phyloP scores from a whole-genome alignment of 345 rosid species.

The Populus alba region DNA sequence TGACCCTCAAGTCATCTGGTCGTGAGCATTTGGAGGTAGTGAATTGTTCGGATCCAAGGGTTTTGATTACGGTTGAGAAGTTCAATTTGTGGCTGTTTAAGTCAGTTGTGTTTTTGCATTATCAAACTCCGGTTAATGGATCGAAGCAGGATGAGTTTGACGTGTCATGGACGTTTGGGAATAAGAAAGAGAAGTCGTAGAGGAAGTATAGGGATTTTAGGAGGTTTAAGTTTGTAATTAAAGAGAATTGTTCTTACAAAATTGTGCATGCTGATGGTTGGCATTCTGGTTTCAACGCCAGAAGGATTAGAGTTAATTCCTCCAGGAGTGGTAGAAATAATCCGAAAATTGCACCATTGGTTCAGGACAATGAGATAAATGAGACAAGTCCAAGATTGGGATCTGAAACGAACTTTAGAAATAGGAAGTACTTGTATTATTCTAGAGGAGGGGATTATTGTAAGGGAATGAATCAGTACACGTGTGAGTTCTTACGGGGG shows the following conservation, averaged over 20 bases:
- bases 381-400: conserved; percentile 30
- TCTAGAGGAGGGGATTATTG: conserved; percentile 90
- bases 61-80: conserved; percentile 64
- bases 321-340: conserved; percentile 8
- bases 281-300: conserved; percentile 84
- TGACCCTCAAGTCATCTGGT: conserved; percentile 25
- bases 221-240: conserved; percentile 66
- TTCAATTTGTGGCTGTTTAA: conserved; percentile 68
- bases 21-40: conserved; percentile 37
- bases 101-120: conserved; percentile 74
- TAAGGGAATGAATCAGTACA: conserved; percentile 89
- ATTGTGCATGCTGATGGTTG: conserved; percentile 64
- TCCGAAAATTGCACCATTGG: conserved; percentile 12
- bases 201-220: conserved; percentile 89
- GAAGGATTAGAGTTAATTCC: conserved; percentile 29
- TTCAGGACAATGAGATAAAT: conserved; percentile 28
- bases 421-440: conserved; percentile 80
- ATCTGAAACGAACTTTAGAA: conserved; percentile 44
- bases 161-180: conserved; percentile 88
- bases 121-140: conserved; percentile 73
- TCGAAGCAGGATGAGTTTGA: conserved; percentile 72
- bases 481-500: conserved; percentile 94
- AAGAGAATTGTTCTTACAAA: conserved; percentile 63
- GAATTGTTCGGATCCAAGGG: conserved; percentile 83
- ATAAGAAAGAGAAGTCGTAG: conserved; percentile 93